These are phyloP conservation scores for Melastoma candidum DNA, from an alignment of 441 rosid genomes.

Conservation along the genomic window DNA sequence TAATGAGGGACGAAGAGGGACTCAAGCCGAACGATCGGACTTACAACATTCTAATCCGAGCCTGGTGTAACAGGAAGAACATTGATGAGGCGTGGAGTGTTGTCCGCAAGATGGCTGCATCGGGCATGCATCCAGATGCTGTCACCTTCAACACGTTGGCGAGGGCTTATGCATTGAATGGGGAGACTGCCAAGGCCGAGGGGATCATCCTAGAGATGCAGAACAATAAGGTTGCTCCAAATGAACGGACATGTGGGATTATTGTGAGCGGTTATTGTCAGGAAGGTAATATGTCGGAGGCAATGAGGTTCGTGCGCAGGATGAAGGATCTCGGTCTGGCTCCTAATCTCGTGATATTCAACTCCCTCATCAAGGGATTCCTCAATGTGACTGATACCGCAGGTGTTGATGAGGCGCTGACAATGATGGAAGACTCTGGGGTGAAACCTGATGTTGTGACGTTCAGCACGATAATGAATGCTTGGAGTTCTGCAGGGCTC, in stretches of 20 bases:
- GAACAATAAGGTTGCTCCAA: conserved; percentile 53
- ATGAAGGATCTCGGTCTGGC: conserved; percentile 83
- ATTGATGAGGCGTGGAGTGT: conserved; percentile 70
- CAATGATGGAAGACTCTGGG: conserved; percentile 72
- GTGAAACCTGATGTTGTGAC: conserved; percentile 83
- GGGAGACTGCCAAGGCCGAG: conserved; percentile 60
- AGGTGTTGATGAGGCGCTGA: conserved; percentile 76
- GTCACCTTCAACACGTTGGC: conserved; percentile 82
- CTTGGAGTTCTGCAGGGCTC: conserved; percentile 81
- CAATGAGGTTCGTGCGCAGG: conserved; percentile 57
- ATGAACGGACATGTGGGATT: conserved; percentile 76
- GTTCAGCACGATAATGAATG: conserved; percentile 92
- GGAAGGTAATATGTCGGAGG: conserved; percentile 75
- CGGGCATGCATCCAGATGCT: conserved; percentile 61
- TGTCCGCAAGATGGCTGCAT: conserved; percentile 55
- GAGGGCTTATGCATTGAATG: conserved; percentile 53
- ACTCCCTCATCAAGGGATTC: conserved; percentile 79
- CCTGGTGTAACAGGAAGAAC: conserved; percentile 69
- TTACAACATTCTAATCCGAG: conserved; percentile 65
- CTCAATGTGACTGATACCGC: conserved; percentile 45
- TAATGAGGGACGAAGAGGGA: conserved; percentile 42
- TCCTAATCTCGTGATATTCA: conserved; percentile 84
- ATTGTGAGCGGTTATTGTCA: conserved; percentile 72
- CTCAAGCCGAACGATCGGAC: conserved; percentile 71
- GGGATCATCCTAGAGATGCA: conserved; percentile 66